phyloP scores from a whole-genome alignment of 176 grass and related monocot species.

The Aechmea fasciata region DNA sequence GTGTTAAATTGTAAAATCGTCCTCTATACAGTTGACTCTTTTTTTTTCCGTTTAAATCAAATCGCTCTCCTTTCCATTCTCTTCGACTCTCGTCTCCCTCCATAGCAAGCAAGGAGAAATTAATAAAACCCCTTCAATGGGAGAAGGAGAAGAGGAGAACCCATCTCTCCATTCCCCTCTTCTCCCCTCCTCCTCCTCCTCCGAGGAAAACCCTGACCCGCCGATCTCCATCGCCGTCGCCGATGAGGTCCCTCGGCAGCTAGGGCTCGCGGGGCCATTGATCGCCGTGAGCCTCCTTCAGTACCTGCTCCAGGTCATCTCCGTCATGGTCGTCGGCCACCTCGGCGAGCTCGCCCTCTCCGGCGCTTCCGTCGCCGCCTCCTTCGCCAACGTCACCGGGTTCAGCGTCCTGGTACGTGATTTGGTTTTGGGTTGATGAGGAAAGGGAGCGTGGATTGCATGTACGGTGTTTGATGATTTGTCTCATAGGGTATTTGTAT shows the following conservation, averaged over 20 bases:
- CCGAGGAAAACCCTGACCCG: not conserved
- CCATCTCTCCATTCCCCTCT: not conserved
- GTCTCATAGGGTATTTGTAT: no score
- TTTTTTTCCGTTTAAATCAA: not conserved
- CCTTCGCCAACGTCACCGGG: constrained; percentile 64
- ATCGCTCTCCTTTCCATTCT: not conserved
- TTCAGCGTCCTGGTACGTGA: constrained; percentile 54
- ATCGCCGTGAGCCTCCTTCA: constrained; percentile 48
- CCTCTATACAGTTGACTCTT: not conserved
- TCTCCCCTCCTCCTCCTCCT: not conserved
- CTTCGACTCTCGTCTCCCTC: not conserved
- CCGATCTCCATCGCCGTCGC: not conserved
- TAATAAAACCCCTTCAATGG: not conserved
- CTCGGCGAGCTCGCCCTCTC: constrained; percentile 55
- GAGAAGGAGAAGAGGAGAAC: not conserved
- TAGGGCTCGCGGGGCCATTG: constrained; percentile 52
- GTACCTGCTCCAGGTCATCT: constrained; percentile 51
- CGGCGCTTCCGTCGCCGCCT: constrained; percentile 44
- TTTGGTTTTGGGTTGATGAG: not conserved
- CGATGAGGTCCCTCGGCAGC: constrained; percentile 30
- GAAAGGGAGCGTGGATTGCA: no score
- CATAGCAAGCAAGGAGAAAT: not conserved
- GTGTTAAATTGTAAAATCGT: no score
- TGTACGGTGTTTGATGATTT: no score
- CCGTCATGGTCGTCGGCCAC: constrained; percentile 68